Evolutionary conservation across 177 flowering plant genomes (phyloP).

Genomic region (Vitis hybrid): DNA sequence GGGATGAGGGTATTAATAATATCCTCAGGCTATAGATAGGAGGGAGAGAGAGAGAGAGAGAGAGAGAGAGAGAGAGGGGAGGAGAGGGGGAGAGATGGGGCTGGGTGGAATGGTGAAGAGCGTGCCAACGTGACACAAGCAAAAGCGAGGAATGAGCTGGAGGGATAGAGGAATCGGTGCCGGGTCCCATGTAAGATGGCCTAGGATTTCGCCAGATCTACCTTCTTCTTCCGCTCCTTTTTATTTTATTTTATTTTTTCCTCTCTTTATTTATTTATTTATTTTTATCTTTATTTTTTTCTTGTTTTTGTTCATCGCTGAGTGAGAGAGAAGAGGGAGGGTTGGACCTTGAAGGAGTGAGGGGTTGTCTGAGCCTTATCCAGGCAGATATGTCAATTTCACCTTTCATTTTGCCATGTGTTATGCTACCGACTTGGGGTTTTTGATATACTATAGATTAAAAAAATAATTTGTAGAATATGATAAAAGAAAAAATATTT

Average conservation of each 20-base stretch:
- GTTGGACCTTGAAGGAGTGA: no score
- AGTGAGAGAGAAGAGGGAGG: no score
- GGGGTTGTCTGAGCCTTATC: not conserved
- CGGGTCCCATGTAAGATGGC: conserved; percentile 38
- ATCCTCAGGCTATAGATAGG: conserved; percentile 25
- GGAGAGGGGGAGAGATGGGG: no score
- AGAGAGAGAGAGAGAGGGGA: not conserved
- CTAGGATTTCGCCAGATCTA: conserved; percentile 14
- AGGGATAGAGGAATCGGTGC: conserved; percentile 28
- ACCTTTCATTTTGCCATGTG: no score
- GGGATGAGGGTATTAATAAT: conserved; percentile 30
- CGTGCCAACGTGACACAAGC: conserved; percentile 26
- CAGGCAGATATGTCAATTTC: not conserved
- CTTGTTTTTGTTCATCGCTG: no score
- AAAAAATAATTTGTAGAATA: no score
- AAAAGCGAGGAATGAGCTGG: conserved; percentile 24
- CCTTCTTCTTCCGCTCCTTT: not conserved
- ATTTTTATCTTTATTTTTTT: not conserved
- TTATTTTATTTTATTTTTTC: not conserved
- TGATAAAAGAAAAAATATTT: no score
- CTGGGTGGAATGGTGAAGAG: conserved; percentile 16
- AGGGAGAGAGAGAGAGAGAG: conserved; percentile 6
- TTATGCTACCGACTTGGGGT: no score
- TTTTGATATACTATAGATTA: no score
- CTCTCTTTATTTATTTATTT: not conserved